These are phyloP conservation scores for Smithsoniella earleae DNA, from an alignment of 163 green algal genomes.

Conservation along the genomic window DNA sequence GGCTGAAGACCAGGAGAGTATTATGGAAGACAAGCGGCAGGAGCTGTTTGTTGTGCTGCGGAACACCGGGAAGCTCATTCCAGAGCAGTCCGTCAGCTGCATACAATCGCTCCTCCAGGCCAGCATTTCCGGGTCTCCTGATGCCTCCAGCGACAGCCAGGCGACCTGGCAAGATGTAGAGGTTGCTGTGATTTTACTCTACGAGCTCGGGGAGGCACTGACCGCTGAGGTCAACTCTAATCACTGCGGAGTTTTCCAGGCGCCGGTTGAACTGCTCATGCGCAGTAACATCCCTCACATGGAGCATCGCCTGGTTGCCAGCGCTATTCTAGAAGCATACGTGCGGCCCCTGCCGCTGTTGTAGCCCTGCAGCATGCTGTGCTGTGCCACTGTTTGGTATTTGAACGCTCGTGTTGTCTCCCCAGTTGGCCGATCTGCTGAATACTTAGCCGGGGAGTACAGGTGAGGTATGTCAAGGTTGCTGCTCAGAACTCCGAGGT, in stretches of 20 bases:
- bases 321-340: slow-evolving; percentile 69
- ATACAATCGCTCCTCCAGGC: slow-evolving; percentile 50
- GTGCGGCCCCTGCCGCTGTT: slow-evolving; percentile 41
- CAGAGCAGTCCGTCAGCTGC: slow-evolving; percentile 43
- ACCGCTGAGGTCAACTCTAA: slow-evolving; percentile 63
- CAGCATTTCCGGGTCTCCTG: too few relatives aligned
- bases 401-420: too few relatives aligned
- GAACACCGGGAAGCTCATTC: slow-evolving; percentile 63
- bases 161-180: slow-evolving; percentile 58
- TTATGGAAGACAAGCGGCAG: slow-evolving; percentile 52
- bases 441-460: too few relatives aligned
- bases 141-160: not conserved
- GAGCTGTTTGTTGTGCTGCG: slow-evolving; percentile 87
- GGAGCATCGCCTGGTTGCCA: slow-evolving; percentile 70
- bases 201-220: slow-evolving; percentile 80
- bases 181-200: slow-evolving; percentile 71
- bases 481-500: slow-evolving; percentile 1
- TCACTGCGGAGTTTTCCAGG: slow-evolving; percentile 49
- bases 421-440: too few relatives aligned
- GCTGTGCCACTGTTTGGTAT: too few relatives aligned
- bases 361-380: not conserved
- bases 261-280: slow-evolving; percentile 54
- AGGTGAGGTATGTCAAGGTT: slow-evolving; percentile 34
- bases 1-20: slow-evolving; percentile 47
- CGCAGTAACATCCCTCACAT: slow-evolving; percentile 40